phyloP scores from a whole-genome alignment of 2,329 filamentous ascomycete genomes.

The Tolypocladium tundrense region DNA sequence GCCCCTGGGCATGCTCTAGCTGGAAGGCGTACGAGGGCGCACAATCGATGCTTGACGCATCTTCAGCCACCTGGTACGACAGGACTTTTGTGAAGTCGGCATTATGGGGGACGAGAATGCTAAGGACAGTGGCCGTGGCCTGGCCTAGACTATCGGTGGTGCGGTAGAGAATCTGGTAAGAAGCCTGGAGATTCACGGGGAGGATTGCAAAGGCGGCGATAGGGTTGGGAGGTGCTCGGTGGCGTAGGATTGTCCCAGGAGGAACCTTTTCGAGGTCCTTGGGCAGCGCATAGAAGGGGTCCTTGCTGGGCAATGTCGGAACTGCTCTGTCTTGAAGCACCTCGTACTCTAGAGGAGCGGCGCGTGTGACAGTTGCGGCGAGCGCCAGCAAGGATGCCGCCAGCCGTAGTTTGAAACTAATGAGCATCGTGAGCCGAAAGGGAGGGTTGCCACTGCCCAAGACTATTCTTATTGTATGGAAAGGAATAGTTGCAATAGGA shows the following conservation, averaged over 20 bases:
- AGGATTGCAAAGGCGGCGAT: background rate
- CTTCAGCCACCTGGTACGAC: slow-evolving; percentile 31
- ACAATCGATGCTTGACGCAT: slow-evolving; percentile 26
- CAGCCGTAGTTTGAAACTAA: background rate
- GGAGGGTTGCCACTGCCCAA: background rate
- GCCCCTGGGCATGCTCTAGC: slow-evolving; percentile 1
- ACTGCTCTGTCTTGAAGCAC: background rate
- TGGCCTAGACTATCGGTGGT: slow-evolving; percentile 24
- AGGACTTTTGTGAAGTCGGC: slow-evolving; percentile 19
- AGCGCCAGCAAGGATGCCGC: background rate
- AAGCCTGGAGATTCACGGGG: slow-evolving; percentile 6
- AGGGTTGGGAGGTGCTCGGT: background rate
- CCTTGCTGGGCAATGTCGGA: background rate
- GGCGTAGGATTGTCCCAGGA: background rate
- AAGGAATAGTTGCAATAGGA: background rate
- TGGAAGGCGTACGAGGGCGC: slow-evolving; percentile 14
- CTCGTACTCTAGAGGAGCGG: background rate
- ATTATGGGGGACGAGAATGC: slow-evolving; percentile 24
- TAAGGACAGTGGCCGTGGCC: slow-evolving; percentile 25
- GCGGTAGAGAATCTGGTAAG: slow-evolving; percentile 27
- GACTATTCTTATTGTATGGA: background rate
- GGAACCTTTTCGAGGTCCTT: background rate
- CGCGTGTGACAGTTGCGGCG: background rate
- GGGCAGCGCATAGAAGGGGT: background rate
- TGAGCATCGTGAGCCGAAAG: background rate